These are phyloP conservation scores for Coemansia sp. DNA, from an alignment of 192 early-diverging fungal species.

Conservation along the genomic window DNA sequence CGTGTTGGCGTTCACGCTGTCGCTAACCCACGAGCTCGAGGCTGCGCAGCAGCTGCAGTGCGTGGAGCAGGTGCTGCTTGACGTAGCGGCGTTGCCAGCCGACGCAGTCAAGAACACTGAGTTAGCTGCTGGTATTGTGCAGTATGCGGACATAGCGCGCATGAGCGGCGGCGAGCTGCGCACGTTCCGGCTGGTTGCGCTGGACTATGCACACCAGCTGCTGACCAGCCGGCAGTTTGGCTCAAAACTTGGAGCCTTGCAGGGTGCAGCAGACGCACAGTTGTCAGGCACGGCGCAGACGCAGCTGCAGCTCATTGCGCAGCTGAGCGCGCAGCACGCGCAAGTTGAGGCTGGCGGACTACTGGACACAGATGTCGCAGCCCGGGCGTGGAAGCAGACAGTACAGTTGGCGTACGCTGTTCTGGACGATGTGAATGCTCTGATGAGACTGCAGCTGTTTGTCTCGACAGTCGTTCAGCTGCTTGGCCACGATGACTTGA, in stretches of 20 bases:
- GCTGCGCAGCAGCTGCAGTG: conserved; percentile 66
- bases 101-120: conserved; percentile 23
- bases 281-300: conserved; percentile 13
- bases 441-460: conserved; percentile 77
- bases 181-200: conserved; percentile 40
- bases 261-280: conserved; percentile 5
- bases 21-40: conserved; percentile 69
- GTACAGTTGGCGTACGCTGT: conserved; percentile 61
- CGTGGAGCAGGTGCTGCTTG: conserved; percentile 59
- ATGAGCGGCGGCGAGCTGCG: conserved; percentile 35
- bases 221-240: conserved; percentile 39
- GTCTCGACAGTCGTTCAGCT: conserved; percentile 66
- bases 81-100: conserved; percentile 57
- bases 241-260: conserved; percentile 1
- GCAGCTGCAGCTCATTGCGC: conserved; percentile 29
- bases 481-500: conserved; percentile 58
- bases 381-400: conserved; percentile 52
- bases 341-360: conserved; percentile 11
- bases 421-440: conserved; percentile 71
- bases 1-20: conserved; percentile 72
- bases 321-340: conserved; percentile 18
- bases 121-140: conserved; percentile 6
- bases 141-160: conserved; percentile 16
- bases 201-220: conserved; percentile 51
- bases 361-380: conserved; percentile 17